Evolutionary conservation across 208 protist genomes (phyloP), one percentile per base, ranked within the genome.

Genomic region (Histomonas meleagridis): DNA sequence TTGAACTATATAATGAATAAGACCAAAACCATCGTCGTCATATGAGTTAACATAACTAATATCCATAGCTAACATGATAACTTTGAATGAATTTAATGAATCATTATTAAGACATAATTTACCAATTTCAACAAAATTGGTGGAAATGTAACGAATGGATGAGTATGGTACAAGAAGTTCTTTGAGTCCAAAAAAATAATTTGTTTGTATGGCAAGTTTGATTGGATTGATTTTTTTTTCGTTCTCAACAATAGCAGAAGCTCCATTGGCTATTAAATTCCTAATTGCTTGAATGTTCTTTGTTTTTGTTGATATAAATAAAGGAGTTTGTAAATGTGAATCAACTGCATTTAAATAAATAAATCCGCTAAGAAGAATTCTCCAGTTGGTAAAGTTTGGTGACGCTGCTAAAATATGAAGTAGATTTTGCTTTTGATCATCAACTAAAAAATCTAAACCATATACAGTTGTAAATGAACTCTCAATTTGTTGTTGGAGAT

Each of bases 61-160:
- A n/a, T 32, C 1, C 3, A 86, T 40, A n/a, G n/a, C 55, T 55
- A 18, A n/a, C 32, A 43, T n/a, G 9, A 86, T 14, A 55, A 51
- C 14, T 55, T 51, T 18, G 55, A 86, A 86, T 55, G 46, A 55
- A 14, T 32, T 28, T 16, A 16, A 57, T 21, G 40, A 86, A 26
- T 86, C 55, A 48, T 55, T 86, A 46, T 86, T 46, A 18, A 86
- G n/a, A 38, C 76, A 86, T 55, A 86, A 38, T 55, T 86, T 51
- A 16, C 40, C 76, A 26, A 86, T 86, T n/a, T 26, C 55, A 5
- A 51, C 16, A 18, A 23, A 51, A 48, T 86, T 86, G 10, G 23
- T 55, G 23, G 7, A 51, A 10, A 86, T 86, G 35, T 55, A 86
- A 38, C 55, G 43, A n/a, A 21, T 26, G 14, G 76, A 14, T 21